Evolutionary conservation across 257 asterid species (phyloP), one percentile per base, ranked within the genome.

Genomic region (Coffea canephora): DNA sequence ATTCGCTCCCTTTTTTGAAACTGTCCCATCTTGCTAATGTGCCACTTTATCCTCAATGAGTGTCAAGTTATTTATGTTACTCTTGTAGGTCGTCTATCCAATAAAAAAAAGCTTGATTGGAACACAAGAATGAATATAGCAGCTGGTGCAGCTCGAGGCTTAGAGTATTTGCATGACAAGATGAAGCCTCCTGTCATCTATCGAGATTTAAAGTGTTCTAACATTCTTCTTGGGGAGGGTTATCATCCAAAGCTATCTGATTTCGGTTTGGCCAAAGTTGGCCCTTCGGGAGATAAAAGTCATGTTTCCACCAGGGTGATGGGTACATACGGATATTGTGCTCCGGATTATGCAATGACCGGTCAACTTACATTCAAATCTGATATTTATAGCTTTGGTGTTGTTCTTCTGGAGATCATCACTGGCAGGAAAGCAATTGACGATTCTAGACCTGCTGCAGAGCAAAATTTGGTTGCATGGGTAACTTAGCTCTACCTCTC

Each of bases 311-410:
- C 98, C 61, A 80, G 98, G 82, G 98, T 93, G 77, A 93, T 93
- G 98, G 98, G 98, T 65, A 93, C 98, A 2, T 91, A 93, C 61
- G 98, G 98, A 25, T 93, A 93, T 69, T 91, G 96, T 86, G 98
- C 96, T 46, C 98, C 98, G 4, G 94, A 93, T 52, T 93, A 93
- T 75, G 97, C 96, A 69, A 89, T 87, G 93, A 93, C 97, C 2
- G 98, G 98, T 27, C 93, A 91, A 81, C 92, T 93, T 64, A 91
- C 94, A 19, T 90, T 89, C 83, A 93, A 89, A 80, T 91, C 96
- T 0, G 98, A 93, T 89, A 89, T 93, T 48, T 93, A 90, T 76
- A 93, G 98, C 80, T 90, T 93, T 69, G 98, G 98, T 1, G 98
- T 93, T 76, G 94, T 93, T 77, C 93, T 93, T 74, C 87, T 93